Evolutionary conservation across 495 filamentous ascomycete species (phyloP).

Genomic region (Rhypophila decipiens): DNA sequence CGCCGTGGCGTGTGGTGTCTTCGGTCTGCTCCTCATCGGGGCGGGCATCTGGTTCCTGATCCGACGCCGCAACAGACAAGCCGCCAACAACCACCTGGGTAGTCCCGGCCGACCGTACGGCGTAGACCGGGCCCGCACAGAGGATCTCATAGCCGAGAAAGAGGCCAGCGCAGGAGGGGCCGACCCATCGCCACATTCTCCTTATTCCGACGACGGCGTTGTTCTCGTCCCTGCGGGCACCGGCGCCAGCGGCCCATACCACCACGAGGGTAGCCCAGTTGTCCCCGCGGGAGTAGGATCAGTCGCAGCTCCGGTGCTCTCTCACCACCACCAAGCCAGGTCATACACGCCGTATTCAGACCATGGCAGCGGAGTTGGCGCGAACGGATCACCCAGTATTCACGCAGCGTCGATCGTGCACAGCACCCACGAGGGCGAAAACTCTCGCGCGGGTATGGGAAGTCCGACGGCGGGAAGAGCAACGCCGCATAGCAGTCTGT

Average conservation of each 20-base stretch:
- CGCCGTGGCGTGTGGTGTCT: constrained; percentile 30
- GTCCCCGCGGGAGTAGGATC: background rate
- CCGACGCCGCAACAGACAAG: constrained; percentile 22
- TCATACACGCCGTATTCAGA: constrained; percentile 36
- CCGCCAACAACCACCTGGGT: constrained; percentile 7
- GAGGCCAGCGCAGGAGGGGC: constrained; percentile 24
- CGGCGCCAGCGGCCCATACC: background rate
- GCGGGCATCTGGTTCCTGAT: constrained; percentile 28
- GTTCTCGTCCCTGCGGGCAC: background rate
- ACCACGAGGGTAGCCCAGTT: constrained; percentile 4
- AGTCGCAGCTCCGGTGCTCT: background rate
- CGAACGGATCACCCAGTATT: constrained; percentile 6
- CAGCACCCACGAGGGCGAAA: background rate
- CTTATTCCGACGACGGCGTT: constrained; percentile 32
- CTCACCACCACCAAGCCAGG: constrained; percentile 10
- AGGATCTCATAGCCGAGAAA: constrained; percentile 37
- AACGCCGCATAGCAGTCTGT: constrained; percentile 15
- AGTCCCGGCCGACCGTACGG: constrained; percentile 11
- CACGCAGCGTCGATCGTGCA: constrained; percentile 8
- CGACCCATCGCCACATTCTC: constrained; percentile 28
- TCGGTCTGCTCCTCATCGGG: constrained; percentile 27
- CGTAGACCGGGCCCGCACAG: constrained; percentile 15
- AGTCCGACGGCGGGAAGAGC: constrained; percentile 15
- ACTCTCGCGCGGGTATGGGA: constrained; percentile 4
- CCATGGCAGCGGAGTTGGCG: constrained; percentile 6